A percentile compares a stretch with the other conserved stretches of the same genome.
phyloP scores from a whole-genome alignment of 257 asterid species.

The Perilla frutescens region DNA sequence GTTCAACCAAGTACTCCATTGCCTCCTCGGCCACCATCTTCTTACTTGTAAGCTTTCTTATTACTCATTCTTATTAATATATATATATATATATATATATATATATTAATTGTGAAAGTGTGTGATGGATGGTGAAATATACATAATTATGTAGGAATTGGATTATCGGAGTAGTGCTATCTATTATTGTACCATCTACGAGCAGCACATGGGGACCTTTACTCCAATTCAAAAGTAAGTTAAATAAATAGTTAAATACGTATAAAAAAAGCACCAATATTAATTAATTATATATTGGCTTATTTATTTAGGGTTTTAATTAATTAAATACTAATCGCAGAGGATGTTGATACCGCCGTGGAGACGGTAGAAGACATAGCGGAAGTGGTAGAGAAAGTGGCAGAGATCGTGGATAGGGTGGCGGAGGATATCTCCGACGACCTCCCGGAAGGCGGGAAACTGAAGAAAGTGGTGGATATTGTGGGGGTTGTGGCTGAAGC shows the following conservation, averaged over 20 bases:
- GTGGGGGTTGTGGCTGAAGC: slow-evolving; percentile 63
- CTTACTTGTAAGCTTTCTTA: slow-evolving; percentile 39
- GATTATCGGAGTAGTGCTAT: slow-evolving; percentile 44
- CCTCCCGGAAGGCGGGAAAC: slow-evolving; percentile 56
- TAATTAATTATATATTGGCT: background rate
- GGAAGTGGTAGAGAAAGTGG: slow-evolving; percentile 62
- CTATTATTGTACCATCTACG: slow-evolving; percentile 46
- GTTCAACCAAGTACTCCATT: slow-evolving; percentile 47
- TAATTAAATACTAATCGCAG: slow-evolving; percentile 33
- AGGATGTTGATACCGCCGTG: slow-evolving; percentile 58
- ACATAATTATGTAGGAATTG: slow-evolving; percentile 42
- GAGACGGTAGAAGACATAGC: slow-evolving; percentile 63
- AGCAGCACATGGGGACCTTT: slow-evolving; percentile 47
- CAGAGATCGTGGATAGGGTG: slow-evolving; percentile 59
- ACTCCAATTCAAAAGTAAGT: slow-evolving; percentile 44
- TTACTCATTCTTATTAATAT: background rate
- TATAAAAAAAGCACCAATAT: background rate
- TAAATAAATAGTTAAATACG: background rate
- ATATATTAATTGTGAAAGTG: background rate
- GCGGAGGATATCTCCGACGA: slow-evolving; percentile 56
- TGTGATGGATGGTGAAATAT: background rate
- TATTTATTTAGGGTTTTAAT: background rate
- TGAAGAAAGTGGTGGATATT: slow-evolving; percentile 44
- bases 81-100: background rate
- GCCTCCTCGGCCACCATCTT: slow-evolving; percentile 52